A percentile compares a stretch with the other conserved stretches of the same genome.
Conservation (phyloP, 2,329 filamentous ascomycete species). For the Thelonectria olida region DNA sequence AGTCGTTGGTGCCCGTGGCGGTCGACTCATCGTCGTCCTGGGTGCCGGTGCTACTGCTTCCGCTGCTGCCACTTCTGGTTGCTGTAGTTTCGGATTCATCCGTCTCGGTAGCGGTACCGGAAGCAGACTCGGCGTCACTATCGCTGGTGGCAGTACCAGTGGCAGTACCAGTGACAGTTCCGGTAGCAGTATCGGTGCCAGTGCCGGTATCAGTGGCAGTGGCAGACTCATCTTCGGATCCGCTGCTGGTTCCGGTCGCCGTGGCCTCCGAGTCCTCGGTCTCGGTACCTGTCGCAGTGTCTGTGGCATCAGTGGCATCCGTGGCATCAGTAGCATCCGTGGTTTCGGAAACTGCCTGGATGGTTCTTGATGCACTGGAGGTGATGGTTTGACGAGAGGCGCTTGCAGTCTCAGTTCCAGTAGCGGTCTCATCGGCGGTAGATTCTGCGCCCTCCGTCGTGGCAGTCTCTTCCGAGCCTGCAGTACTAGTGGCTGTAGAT, state of each 20-base stretch:
- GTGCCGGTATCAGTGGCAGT: not conserved
- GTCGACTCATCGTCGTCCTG: not conserved
- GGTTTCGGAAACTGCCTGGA: not conserved
- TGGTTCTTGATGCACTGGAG: not conserved
- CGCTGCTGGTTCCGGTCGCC: not conserved
- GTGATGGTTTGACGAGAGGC: not conserved
- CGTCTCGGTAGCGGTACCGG: not conserved
- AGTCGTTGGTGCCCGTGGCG: not conserved
- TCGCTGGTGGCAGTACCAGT: slow-evolving; percentile 7
- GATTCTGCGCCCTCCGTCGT: not conserved
- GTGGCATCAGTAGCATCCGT: not conserved
- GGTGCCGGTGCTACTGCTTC: not conserved
- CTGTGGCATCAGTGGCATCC: not conserved
- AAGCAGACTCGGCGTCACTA: not conserved
- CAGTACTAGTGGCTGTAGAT: not conserved
- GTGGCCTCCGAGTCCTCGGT: not conserved
- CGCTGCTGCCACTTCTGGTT: not conserved
- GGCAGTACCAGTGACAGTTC: not conserved
- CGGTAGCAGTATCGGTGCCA: not conserved
- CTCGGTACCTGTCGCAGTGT: not conserved
- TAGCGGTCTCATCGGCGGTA: not conserved
- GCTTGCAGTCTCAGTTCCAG: not conserved
- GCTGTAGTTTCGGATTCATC: not conserved
- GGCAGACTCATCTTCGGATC: not conserved
- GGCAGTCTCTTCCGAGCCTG: not conserved